Conservation (phyloP, 2,329 filamentous ascomycete species). For the Xylaria digitata region DNA sequence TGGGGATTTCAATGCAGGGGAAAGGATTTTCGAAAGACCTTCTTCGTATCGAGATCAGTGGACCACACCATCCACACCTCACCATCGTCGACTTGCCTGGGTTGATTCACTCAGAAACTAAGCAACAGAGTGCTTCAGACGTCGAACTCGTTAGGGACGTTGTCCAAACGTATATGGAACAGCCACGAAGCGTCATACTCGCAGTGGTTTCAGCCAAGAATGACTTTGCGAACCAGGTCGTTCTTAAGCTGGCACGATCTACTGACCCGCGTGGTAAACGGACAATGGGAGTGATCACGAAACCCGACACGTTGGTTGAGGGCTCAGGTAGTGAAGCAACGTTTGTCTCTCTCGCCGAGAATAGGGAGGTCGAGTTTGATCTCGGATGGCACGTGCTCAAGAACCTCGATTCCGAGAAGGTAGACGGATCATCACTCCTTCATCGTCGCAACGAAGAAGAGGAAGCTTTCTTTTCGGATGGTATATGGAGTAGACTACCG, state of each 20-base stretch:
- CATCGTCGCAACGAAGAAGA: conserved; percentile 56
- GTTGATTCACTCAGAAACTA: conserved; percentile 62
- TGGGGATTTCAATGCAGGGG: conserved; percentile 58
- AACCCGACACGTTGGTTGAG: conserved; percentile 54
- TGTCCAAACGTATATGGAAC: conserved; percentile 66
- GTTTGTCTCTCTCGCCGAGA: conserved; percentile 58
- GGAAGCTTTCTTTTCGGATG: conserved; percentile 56
- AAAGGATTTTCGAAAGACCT: conserved; percentile 60
- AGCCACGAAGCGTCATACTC: conserved; percentile 68
- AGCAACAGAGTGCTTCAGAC: conserved; percentile 58
- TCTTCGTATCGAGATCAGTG: conserved; percentile 60
- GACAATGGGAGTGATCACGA: conserved; percentile 64
- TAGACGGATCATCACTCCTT: conserved; percentile 44
- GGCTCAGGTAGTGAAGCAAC: conserved; percentile 55
- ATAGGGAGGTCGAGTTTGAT: conserved; percentile 59
- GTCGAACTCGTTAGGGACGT: conserved; percentile 59
- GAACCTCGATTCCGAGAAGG: conserved; percentile 57
- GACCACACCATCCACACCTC: conserved; percentile 61
- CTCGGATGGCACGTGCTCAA: conserved; percentile 66
- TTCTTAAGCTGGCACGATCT: conserved; percentile 61
- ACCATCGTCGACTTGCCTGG: conserved; percentile 71
- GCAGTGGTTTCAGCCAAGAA: conserved; percentile 67
- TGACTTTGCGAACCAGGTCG: conserved; percentile 68
- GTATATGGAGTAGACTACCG: conserved; percentile 54
- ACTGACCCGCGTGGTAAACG: conserved; percentile 52